phyloP scores from a whole-genome alignment of 768 basidiomycete genomes.

The Sporobolomyces phaffii region DNA sequence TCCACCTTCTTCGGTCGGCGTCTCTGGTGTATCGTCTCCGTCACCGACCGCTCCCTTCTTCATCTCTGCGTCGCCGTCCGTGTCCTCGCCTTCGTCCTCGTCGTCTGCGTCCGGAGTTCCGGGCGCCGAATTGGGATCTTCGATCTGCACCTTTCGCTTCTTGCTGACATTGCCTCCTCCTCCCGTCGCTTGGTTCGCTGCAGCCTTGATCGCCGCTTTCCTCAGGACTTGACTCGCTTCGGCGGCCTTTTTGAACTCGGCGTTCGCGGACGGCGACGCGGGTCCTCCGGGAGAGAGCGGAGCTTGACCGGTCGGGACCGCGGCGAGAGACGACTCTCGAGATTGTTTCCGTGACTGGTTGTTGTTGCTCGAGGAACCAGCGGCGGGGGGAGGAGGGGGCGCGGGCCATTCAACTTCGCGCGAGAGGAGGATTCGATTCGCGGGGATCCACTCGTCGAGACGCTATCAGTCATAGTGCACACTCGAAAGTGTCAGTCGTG shows the following conservation, averaged over 20 bases:
- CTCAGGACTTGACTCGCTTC: conserved; percentile 30
- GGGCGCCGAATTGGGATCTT: conserved; percentile 8
- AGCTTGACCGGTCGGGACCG: not conserved
- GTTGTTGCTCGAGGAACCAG: not conserved
- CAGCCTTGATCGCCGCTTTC: conserved; percentile 49
- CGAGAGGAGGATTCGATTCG: conserved; percentile 72
- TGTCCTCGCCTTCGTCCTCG: conserved; percentile 27
- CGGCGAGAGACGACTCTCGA: conserved; percentile 14
- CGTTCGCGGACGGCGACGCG: conserved; percentile 2
- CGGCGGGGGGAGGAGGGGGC: conserved; percentile 27
- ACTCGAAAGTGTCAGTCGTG: not conserved
- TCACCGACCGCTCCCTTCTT: conserved; percentile 51
- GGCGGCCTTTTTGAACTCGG: conserved; percentile 42
- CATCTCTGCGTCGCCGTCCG: conserved; percentile 35
- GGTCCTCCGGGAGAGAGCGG: not conserved
- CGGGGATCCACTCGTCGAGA: conserved; percentile 92
- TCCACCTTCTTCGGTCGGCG: conserved; percentile 52
- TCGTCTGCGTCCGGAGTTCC: conserved; percentile 25
- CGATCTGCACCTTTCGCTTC: conserved; percentile 40
- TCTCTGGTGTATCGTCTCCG: not conserved
- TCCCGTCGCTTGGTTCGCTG: conserved; percentile 53
- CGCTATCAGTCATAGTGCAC: too few relatives aligned
- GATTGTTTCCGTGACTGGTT: conserved; percentile 28
- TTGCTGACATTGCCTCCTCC: conserved; percentile 15
- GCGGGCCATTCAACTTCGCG: conserved; percentile 88